Evolutionary conservation across 2,329 filamentous ascomycete species (phyloP), one percentile per base, ranked within the genome.

Genomic region (Tolypocladium album): DNA sequence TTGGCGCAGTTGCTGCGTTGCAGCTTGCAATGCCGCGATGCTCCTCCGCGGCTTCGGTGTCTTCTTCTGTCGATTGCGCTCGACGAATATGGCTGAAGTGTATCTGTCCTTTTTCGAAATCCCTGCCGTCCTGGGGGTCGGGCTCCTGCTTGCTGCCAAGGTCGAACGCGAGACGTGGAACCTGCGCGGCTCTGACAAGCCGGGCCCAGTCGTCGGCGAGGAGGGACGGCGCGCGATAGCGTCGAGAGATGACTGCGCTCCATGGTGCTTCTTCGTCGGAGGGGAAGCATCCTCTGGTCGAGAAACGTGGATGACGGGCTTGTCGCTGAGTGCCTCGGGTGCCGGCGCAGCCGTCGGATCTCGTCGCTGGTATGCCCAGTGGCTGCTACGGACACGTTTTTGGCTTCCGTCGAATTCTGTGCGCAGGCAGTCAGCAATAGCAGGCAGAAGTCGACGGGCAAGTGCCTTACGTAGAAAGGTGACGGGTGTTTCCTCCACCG

Each of bases 311-410:
- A 85, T 83, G 34, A 78, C 62, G 2, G 81, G 82, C 58, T 67
- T 68, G 43, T 61, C 61, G 52, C 67, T 67, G 55, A n/a, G 50
- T 22, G 50, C 17, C 17, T 11, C 12, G 15, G 2, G 31, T 15
- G 50, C n/a, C 9, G 50, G 50, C 20, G 12, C 31, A 4, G n/a
- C 50, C 50, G 20, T 36, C n/a, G 50, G 50, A 55, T 76, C 70
- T 60, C 81, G 78, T 63, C 81, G 79, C 62, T 80, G 80, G 64
- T 85, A 86, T n/a, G 84, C 76, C 73, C 79, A 85, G 63, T 75
- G 76, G 61, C 73, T 75, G 64, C 76, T 80, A 56, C 79, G 77
- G 65, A 80, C 80, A 61, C 82, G 76, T 68, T 86, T 85, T 59
- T 74, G 76, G 55, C 75, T 73, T 53, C 75, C 72, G 61, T 85